Percentiles rank a stretch among this genome's conserved stretches.
phyloP scores from a whole-genome alignment of 257 asterid species.

The Cynanchum wilfordii region DNA sequence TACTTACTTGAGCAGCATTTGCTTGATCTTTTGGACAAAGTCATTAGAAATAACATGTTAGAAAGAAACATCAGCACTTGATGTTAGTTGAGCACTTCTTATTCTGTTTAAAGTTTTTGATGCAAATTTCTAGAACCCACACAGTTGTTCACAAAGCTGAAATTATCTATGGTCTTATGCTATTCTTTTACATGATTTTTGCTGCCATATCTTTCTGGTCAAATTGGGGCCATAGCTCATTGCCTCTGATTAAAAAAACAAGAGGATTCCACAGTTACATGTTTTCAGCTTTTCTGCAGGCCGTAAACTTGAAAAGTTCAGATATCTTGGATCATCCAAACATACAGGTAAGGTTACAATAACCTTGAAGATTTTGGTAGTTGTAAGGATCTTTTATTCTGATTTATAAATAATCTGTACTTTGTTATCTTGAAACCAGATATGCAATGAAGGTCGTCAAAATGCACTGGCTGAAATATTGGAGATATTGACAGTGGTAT shows the following conservation, averaged over 20 bases:
- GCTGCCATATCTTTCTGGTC: not conserved
- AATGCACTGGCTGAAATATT: slow-evolving; percentile 73
- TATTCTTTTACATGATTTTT: not conserved
- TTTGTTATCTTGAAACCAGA: slow-evolving; percentile 38
- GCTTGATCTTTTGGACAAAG: not conserved
- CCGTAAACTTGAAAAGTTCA: slow-evolving; percentile 86
- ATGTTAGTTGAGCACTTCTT: not conserved
- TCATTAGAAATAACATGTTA: no score
- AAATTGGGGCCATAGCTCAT: not conserved
- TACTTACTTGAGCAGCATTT: no score
- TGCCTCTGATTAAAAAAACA: not conserved
- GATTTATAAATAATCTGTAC: slow-evolving; percentile 14
- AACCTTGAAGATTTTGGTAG: slow-evolving; percentile 7
- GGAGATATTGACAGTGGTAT: slow-evolving; percentile 75
- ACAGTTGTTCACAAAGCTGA: not conserved
- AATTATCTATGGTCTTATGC: not conserved
- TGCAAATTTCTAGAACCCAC: not conserved
- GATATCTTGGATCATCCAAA: slow-evolving; percentile 74
- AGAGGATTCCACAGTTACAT: slow-evolving; percentile 14
- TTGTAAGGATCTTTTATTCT: slow-evolving; percentile 8
- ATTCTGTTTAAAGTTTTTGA: not conserved
- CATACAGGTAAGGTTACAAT: slow-evolving; percentile 48
- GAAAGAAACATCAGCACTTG: no score
- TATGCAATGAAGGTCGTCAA: slow-evolving; percentile 86
- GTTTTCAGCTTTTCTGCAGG: slow-evolving; percentile 57